Evolutionary conservation across 2,329 filamentous ascomycete genomes (phyloP).

Genomic region (Diaporthe caulivora): DNA sequence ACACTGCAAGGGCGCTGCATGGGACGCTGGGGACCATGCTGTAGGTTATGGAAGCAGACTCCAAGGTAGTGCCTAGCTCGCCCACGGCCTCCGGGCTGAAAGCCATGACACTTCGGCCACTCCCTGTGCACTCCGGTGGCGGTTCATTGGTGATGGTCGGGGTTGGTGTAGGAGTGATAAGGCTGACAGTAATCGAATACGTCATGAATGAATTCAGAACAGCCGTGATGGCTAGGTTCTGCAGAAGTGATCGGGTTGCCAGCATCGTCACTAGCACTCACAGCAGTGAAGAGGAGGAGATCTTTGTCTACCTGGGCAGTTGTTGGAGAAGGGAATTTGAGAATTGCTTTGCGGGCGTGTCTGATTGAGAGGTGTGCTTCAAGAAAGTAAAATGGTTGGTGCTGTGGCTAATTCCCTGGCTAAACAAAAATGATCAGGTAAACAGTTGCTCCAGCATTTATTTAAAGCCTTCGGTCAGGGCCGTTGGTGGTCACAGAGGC

Average conservation of each 20-base stretch:
- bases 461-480: neutral
- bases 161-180: neutral
- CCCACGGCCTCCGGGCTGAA: neutral
- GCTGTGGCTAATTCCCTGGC: too few species aligned
- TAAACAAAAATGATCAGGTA: neutral
- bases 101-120: neutral
- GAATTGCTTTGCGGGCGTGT: too few species aligned
- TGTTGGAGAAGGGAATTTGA: too few species aligned
- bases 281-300: too few species aligned
- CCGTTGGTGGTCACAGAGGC: neutral
- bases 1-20: neutral
- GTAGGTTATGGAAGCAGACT: constrained; percentile 1
- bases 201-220: neutral
- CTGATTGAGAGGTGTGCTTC: neutral
- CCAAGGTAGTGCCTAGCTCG: neutral
- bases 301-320: too few species aligned
- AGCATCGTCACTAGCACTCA: too few species aligned
- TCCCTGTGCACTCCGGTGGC: neutral
- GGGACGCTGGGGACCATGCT: neutral
- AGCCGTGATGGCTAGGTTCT: too few species aligned
- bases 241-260: too few species aligned
- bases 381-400: neutral
- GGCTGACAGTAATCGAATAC: neutral
- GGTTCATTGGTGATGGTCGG: neutral
- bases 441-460: neutral